These are phyloP conservation scores for Gyromitra esculenta DNA, from an alignment of 2,329 filamentous ascomycete genomes.

Conservation along the genomic window DNA sequence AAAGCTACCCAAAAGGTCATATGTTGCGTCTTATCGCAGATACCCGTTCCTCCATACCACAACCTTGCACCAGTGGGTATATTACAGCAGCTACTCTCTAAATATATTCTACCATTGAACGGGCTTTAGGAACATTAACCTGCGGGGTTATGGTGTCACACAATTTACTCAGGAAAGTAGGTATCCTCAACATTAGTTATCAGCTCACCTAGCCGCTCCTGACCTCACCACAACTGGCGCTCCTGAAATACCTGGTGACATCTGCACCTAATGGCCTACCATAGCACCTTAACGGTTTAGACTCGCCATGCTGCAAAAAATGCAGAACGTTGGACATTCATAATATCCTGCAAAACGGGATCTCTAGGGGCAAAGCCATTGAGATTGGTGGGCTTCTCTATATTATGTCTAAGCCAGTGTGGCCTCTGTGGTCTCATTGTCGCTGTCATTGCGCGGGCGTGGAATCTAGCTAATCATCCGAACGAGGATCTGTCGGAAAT, in stretches of 20 bases:
- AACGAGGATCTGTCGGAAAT: neutral
- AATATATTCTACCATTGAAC: too few relatives aligned
- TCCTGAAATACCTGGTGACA: neutral
- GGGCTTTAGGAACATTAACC: too few relatives aligned
- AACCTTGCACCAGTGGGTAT: too few relatives aligned
- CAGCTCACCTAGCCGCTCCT: neutral
- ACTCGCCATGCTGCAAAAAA: neutral
- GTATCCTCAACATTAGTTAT: neutral
- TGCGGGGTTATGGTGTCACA: too few relatives aligned
- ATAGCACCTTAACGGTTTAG: neutral
- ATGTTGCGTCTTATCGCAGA: too few relatives aligned
- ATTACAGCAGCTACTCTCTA: too few relatives aligned
- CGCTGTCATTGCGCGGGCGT: neutral
- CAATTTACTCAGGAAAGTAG: too few relatives aligned
- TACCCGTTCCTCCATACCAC: too few relatives aligned
- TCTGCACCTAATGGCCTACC: neutral
- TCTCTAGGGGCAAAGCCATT: neutral
- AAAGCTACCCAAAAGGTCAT: too few relatives aligned
- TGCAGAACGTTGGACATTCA: neutral
- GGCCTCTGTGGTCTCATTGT: neutral
- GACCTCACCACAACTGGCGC: neutral
- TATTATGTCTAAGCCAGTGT: neutral
- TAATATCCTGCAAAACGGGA: neutral
- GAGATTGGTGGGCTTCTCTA: neutral
- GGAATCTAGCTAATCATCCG: neutral